A percentile compares a stretch with the other conserved stretches of the same genome.
Conservation (phyloP, 2,329 filamentous ascomycete genomes). For the Ceratocystiopsis minuta region DNA sequence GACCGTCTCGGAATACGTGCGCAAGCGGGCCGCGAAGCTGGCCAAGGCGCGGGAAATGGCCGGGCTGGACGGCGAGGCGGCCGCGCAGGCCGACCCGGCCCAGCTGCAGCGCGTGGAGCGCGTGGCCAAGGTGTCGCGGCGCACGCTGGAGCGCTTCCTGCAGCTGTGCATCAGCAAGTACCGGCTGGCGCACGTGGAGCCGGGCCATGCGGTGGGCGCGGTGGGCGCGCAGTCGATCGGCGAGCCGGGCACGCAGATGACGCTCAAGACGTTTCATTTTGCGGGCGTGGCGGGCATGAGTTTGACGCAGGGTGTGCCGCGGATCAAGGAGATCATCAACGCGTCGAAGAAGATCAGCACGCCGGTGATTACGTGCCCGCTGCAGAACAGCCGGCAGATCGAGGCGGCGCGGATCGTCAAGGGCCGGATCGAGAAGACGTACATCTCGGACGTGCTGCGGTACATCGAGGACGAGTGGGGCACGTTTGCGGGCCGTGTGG, state of each 20-base stretch:
- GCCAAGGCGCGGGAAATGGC: conserved; percentile 26
- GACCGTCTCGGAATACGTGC: conserved; percentile 57
- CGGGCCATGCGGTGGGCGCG: conserved; percentile 87
- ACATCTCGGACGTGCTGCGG: conserved; percentile 59
- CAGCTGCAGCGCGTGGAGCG: conserved; percentile 38
- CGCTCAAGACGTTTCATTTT: conserved; percentile 98
- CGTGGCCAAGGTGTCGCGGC: conserved; percentile 66
- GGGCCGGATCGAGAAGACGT: conserved; percentile 88
- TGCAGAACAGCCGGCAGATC: conserved; percentile 58
- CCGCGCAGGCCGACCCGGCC: conserved; percentile 11
- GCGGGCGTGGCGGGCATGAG: conserved; percentile 98
- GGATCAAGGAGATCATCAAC: conserved; percentile 99
- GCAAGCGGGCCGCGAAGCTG: conserved; percentile 41
- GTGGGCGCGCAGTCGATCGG: conserved; percentile 96
- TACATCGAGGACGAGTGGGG: conserved; percentile 83
- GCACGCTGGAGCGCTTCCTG: conserved; percentile 60
- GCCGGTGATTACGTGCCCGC: conserved; percentile 74
- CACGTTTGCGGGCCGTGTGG: conserved; percentile 55
- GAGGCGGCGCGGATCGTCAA: conserved; percentile 81
- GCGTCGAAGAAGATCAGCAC: conserved; percentile 88
- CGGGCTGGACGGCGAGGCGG: conserved; percentile 22
- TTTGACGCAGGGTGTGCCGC: conserved; percentile 95
- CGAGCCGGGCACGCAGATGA: conserved; percentile 98
- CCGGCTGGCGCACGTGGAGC: conserved; percentile 76
- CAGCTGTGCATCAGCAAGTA: conserved; percentile 75